Conservation (phyloP, 306 rosid species). For the Ceratonia siliqua region DNA sequence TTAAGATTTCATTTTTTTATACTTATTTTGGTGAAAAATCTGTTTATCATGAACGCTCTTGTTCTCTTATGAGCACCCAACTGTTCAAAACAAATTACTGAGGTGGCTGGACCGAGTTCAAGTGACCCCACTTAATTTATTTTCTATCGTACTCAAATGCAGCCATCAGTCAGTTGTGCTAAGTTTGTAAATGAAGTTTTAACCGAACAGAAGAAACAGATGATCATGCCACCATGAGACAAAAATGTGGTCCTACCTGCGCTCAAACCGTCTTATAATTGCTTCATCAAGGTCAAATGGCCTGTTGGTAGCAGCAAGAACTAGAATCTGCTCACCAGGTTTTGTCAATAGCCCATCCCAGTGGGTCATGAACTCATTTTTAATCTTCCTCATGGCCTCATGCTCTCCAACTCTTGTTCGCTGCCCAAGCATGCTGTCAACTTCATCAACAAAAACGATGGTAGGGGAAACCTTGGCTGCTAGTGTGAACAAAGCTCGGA, state of each 20-base stretch:
- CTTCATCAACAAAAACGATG: constrained; percentile 69
- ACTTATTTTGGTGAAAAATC: neutral
- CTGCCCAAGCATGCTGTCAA: constrained; percentile 81
- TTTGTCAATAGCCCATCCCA: constrained; percentile 77
- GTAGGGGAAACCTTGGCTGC: constrained; percentile 81
- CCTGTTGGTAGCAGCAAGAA: constrained; percentile 77
- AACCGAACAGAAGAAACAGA: neutral
- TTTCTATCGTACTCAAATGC: no score
- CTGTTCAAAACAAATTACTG: neutral
- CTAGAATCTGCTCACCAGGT: constrained; percentile 60
- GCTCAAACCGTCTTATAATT: constrained; percentile 69
- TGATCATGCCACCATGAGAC: constrained; percentile 17
- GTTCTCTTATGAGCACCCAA: neutral
- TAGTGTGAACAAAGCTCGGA: constrained; percentile 63
- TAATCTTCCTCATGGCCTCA: constrained; percentile 71
- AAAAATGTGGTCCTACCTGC: constrained; percentile 47
- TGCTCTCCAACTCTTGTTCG: constrained; percentile 69
- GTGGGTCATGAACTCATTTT: constrained; percentile 71
- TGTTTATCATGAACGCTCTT: neutral
- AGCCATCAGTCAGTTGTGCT: no score
- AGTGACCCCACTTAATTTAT: no score
- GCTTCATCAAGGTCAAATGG: constrained; percentile 87
- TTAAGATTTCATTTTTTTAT: neutral
- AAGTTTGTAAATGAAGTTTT: no score
- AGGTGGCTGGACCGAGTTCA: no score